Conservation (phyloP, 2,329 filamentous ascomycete genomes). For the Zymoseptoria tritici region DNA sequence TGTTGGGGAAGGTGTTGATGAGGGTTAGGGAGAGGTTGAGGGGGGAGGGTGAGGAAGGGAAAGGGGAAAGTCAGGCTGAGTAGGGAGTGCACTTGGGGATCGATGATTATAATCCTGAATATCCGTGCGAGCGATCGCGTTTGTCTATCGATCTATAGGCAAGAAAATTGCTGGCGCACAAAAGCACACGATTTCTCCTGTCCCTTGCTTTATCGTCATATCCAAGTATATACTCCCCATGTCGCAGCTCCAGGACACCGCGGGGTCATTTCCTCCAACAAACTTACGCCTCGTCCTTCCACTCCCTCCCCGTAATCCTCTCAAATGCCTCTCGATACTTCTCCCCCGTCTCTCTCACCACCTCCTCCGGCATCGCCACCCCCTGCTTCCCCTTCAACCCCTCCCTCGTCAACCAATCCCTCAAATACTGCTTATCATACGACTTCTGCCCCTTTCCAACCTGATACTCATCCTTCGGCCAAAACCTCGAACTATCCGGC, state of each 20-base stretch:
- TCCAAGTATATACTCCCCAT: too few species aligned
- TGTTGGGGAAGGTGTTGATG: constrained; percentile 11
- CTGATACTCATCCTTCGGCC: constrained; percentile 66
- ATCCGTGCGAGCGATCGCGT: too few species aligned
- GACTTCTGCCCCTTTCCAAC: constrained; percentile 69
- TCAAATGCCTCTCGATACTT: constrained; percentile 73
- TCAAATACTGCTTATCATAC: constrained; percentile 70
- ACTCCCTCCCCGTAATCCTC: constrained; percentile 40
- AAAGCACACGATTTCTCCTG: too few species aligned
- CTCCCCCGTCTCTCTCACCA: constrained; percentile 59
- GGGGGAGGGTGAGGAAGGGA: too few species aligned
- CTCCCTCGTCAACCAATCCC: constrained; percentile 70
- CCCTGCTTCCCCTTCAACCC: constrained; percentile 69
- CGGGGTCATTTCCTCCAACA: too few species aligned
- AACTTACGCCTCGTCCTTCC: background rate
- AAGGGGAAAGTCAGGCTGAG: too few species aligned
- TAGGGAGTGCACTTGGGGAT: too few species aligned
- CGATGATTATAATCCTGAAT: too few species aligned
- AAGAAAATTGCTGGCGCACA: too few species aligned
- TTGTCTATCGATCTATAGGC: too few species aligned
- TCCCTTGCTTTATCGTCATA: too few species aligned
- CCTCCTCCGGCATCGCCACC: constrained; percentile 64
- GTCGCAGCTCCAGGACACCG: too few species aligned
- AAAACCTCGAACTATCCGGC: constrained; percentile 71
- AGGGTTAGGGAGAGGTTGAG: constrained; percentile 3